A percentile compares a stretch with the other conserved stretches of the same genome.
These are phyloP conservation scores for Oenanthe sinensis DNA, from an alignment of 129 eudicot genomes.

Conservation along the genomic window DNA sequence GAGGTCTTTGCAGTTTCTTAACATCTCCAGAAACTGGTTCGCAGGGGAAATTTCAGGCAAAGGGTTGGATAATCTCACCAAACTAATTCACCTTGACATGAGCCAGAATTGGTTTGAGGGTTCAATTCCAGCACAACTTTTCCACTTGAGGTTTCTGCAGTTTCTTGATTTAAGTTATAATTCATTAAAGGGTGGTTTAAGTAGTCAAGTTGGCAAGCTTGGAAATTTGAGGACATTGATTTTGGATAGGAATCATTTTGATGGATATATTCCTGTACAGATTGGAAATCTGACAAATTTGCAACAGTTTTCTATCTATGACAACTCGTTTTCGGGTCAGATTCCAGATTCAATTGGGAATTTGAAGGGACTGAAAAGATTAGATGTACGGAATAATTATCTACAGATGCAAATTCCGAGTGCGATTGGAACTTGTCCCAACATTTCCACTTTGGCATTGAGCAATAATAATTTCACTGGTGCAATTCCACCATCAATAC, in stretches of 20 bases:
- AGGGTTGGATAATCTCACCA: slow-evolving; percentile 40
- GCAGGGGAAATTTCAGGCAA: slow-evolving; percentile 22
- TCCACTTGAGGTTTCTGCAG: slow-evolving; percentile 20
- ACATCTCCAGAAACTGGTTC: too few relatives aligned
- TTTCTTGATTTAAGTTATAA: slow-evolving; percentile 36
- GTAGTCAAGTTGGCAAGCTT: slow-evolving; percentile 23
- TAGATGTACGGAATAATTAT: slow-evolving; percentile 32
- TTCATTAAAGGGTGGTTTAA: slow-evolving; percentile 20
- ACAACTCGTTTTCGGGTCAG: slow-evolving; percentile 29
- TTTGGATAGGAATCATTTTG: slow-evolving; percentile 27
- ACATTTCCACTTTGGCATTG: slow-evolving; percentile 36
- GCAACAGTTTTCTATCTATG: slow-evolving; percentile 19
- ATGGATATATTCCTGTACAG: slow-evolving; percentile 32
- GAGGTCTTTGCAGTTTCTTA: slow-evolving; percentile 25
- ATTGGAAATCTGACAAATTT: slow-evolving; percentile 38
- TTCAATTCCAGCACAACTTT: slow-evolving; percentile 33
- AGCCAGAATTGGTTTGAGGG: too few relatives aligned
- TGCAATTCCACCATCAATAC: slow-evolving; percentile 31
- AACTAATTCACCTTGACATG: slow-evolving; percentile 43
- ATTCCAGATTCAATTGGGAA: slow-evolving; percentile 28
- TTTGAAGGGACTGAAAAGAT: slow-evolving; percentile 20
- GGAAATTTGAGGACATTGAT: slow-evolving; percentile 22
- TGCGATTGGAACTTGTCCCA: slow-evolving; percentile 23
- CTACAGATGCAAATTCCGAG: slow-evolving; percentile 31
- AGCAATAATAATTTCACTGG: slow-evolving; percentile 34